These are phyloP conservation scores for Rhododendron williamsianum DNA, from an alignment of 148 eudicot genomes.

Conservation along the genomic window DNA sequence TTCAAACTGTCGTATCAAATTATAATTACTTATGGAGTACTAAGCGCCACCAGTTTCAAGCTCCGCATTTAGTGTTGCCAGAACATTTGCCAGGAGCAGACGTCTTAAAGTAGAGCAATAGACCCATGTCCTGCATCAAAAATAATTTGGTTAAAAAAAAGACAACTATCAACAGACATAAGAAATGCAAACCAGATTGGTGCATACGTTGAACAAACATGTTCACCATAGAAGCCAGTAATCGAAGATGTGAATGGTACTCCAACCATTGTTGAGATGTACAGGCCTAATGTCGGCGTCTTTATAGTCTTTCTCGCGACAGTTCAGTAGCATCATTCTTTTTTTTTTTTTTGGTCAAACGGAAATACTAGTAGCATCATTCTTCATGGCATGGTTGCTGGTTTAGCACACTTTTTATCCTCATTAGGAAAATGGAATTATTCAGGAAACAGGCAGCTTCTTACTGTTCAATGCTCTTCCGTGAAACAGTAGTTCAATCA, in stretches of 20 bases:
- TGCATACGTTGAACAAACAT: too few relatives aligned
- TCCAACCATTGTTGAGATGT: not conserved
- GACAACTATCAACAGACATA: not conserved
- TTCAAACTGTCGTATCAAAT: not conserved
- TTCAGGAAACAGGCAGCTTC: not conserved
- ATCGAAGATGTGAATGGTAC: not conserved
- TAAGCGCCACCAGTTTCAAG: not conserved
- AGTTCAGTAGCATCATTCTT: not conserved
- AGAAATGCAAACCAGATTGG: too few relatives aligned
- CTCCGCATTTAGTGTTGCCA: not conserved
- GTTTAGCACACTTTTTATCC: not conserved
- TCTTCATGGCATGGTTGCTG: not conserved
- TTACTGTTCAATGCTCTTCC: not conserved
- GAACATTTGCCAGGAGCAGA: not conserved
- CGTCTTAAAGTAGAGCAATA: too few relatives aligned
- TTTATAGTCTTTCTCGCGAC: not conserved
- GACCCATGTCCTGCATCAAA: not conserved
- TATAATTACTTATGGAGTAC: not conserved
- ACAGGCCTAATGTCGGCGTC: not conserved
- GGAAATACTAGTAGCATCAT: not conserved
- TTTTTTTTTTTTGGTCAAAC: too few relatives aligned
- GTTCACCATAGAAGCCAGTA: too few relatives aligned
- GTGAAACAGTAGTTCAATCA: not conserved
- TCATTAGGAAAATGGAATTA: not conserved
- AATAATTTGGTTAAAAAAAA: too few relatives aligned